Evolutionary conservation across 163 green algal species (phyloP), one percentile per base, ranked within the genome.

Genomic region (Volvox carteri): DNA sequence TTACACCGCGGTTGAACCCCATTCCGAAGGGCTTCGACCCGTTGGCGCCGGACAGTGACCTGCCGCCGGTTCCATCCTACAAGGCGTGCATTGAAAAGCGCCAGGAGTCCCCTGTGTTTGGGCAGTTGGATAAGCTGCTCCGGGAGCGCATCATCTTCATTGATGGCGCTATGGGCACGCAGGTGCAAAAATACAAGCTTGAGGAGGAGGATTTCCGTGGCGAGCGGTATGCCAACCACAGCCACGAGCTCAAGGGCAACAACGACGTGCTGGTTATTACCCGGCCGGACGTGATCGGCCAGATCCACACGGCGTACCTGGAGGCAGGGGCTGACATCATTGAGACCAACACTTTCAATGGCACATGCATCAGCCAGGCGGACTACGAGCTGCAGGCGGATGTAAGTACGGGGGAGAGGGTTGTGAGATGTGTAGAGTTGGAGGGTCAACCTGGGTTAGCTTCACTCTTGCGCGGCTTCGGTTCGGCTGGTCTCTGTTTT

Each of bases 311-410:
- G 6, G 92, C 94, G 37, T 99, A 98, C 92, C 92, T 99, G 84
- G 96, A 96, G 65, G 96, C 83, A 46, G 98, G 98, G 14, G 97
- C 98, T 25, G 98, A 99, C 94, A 99, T 99, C 92, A 97, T 99
- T 41, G 98, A 99, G 93, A 99, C 98, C 85, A 99, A 99, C 95
- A 99, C 98, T 50, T 99, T 99, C 95, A 99, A 98, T 78, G 97
- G 96, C 83, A 99, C 98, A 37, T 96, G 91, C 81, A 99, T 99
- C 93, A 97, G 95, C 44, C 96, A 97, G 96, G 95, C 94, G 2
- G 98, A 99, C 90, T 99, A 99, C 87, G 88, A 95, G 23, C 95
- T 99, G 76, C 95, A 99, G 68, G 70, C 84, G 11, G 84, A 81
- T 28, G 84, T 87, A 33, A 79, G 81, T 67, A 4, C 52, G 21